Evolutionary conservation across 2,329 filamentous ascomycete species (phyloP).

Genomic region (Dichotomopilus funicola): DNA sequence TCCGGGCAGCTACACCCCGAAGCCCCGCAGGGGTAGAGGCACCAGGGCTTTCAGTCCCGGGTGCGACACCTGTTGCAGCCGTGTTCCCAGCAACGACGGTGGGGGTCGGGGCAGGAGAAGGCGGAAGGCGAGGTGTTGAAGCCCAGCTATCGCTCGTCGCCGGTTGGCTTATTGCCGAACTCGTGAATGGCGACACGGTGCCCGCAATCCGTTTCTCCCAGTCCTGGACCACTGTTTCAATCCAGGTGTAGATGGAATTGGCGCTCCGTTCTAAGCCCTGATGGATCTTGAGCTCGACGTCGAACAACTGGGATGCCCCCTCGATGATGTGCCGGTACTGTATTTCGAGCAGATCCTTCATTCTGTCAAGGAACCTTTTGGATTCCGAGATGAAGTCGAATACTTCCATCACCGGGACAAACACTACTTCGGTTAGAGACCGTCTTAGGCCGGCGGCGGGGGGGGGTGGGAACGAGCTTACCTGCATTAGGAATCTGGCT

Average conservation of each 20-base stretch:
- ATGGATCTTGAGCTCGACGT: constrained; percentile 20
- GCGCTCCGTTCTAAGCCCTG: constrained; percentile 22
- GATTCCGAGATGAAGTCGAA: constrained; percentile 23
- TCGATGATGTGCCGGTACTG: constrained; percentile 22
- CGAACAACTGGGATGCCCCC: constrained; percentile 10
- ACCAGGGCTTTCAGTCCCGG: constrained; percentile 15
- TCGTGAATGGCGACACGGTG: constrained; percentile 16
- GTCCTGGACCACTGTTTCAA: constrained; percentile 23
- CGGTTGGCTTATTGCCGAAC: constrained; percentile 7
- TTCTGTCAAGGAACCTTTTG: constrained; percentile 16
- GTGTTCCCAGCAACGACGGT: constrained; percentile 13
- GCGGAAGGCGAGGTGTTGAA: constrained; percentile 17
- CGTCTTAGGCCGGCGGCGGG: not conserved
- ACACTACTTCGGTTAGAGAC: constrained; percentile 12
- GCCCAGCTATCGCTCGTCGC: constrained; percentile 16
- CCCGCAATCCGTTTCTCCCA: constrained; percentile 21
- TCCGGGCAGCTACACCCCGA: constrained; percentile 5
- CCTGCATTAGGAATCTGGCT: constrained; percentile 18
- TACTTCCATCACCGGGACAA: constrained; percentile 24
- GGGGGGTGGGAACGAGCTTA: not conserved
- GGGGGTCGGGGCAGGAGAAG: constrained; percentile 21
- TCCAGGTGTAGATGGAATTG: constrained; percentile 22
- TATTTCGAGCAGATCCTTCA: constrained; percentile 21
- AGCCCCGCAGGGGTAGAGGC: not conserved
- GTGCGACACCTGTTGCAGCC: not conserved